Base-by-base conservation (phyloP, 495 filamentous ascomycete species). In the Aspergillus saccharolyticus region DNA sequence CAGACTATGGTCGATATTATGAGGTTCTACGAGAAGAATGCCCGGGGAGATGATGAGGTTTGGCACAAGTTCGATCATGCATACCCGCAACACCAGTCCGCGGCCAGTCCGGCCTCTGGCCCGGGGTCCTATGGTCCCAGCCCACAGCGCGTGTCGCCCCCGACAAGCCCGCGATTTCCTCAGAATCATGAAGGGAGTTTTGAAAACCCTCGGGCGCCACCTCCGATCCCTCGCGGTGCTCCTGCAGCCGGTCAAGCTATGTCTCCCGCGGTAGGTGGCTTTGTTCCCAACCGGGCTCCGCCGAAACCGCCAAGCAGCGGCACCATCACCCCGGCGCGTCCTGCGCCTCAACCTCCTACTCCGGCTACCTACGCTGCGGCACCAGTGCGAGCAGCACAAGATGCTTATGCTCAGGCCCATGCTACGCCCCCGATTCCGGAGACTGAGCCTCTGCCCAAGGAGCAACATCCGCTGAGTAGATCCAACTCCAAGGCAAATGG, bases 11-110 rank as follows among this genome's bases (percentile, higher is more conserved):
- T 92, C 61, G 89, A 98, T 67, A 91, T 98, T 67, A 90, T 98
- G 73, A 87, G 85, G 46, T 97, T 97, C 70, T 97, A 95, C 73
- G 93, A 96, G 66, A 92, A 96, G 70, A 96, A 89, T 60, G 85
- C 88, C 14, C 90, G 90, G 48, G 86, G 84, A 51, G 84, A 84
- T 57, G 93, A 97, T 68, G 87, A 89, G 62, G 86, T 93, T 24
- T 91, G 91, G 80, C 89, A 96, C 70, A 98, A 98, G 70, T 96
- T 98, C 70, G 89, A 92, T 52, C 85, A 95, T 75, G 91, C 89
- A 28, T 79, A 83, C 65, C 80, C 82, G 46, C 74, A 78, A 63
- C 82, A 84, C 55, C 75, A 74, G 63, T 78, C 83, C 53, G 73
- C 77, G 25, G 64, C 74, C 14, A 73, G 74, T 17, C 61, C 70